Evolutionary conservation across 306 rosid species (phyloP).

Genomic region (Hylodesmum podocarpum): DNA sequence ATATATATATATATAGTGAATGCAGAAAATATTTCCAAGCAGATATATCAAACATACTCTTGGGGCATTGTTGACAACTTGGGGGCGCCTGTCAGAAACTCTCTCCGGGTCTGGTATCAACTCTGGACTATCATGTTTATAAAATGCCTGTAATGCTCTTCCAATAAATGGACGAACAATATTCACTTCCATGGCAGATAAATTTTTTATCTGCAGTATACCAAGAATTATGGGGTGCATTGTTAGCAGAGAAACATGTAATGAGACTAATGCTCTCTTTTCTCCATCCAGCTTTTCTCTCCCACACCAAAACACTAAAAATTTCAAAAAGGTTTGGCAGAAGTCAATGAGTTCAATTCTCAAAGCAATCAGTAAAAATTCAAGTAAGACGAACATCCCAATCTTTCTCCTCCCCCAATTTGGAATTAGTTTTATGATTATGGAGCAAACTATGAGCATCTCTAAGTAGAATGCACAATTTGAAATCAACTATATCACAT

Average conservation of each 20-base stretch:
- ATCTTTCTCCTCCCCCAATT: not conserved
- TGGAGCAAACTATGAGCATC: not conserved
- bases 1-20: not conserved
- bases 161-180: slow-evolving; percentile 92
- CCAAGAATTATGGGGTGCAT: slow-evolving; percentile 14
- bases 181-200: slow-evolving; percentile 98
- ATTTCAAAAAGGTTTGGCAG: not conserved
- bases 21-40: not conserved
- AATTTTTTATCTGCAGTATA: slow-evolving; percentile 69
- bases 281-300: not conserved
- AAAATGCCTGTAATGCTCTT: slow-evolving; percentile 85
- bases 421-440: not conserved
- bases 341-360: slow-evolving; percentile 2
- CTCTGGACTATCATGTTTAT: slow-evolving; percentile 87
- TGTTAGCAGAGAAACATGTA: not conserved
- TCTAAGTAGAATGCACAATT: not conserved
- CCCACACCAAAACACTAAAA: slow-evolving; percentile 1
- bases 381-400: not conserved
- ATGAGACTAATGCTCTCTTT: slow-evolving; percentile 1
- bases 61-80: slow-evolving; percentile 62
- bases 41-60: slow-evolving; percentile 59
- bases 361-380: not conserved
- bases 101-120: slow-evolving; percentile 82
- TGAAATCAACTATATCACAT: not conserved
- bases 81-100: slow-evolving; percentile 64